phyloP scores from a whole-genome alignment of 345 rosid genomes.

The Heritiera littoralis region DNA sequence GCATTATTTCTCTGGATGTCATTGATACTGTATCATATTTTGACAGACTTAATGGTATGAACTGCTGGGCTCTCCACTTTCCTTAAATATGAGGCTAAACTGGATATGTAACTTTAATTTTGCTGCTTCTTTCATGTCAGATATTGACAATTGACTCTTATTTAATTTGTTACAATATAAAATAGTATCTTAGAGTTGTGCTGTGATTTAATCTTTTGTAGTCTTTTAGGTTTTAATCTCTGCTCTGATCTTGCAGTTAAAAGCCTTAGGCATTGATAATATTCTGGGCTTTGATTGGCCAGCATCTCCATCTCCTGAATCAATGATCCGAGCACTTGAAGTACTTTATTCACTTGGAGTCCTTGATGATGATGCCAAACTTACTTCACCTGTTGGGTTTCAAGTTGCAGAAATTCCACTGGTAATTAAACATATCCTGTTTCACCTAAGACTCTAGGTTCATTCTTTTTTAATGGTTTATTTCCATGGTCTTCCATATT shows the following conservation, averaged over 20 bases:
- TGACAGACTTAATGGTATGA: not conserved
- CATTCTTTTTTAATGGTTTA: not conserved
- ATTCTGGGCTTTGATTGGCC: constrained; percentile 94
- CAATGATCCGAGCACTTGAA: constrained; percentile 93
- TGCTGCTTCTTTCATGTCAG: constrained; percentile 10
- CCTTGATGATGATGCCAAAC: constrained; percentile 96
- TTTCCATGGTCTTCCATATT: not conserved
- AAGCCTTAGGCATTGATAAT: constrained; percentile 95
- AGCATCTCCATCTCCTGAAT: constrained; percentile 88
- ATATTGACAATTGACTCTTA: not conserved
- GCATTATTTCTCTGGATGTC: constrained; percentile 16
- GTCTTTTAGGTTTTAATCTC: not conserved
- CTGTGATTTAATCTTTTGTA: no score
- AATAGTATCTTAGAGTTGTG: not conserved
- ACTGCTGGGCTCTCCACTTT: not conserved
- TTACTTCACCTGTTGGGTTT: constrained; percentile 79
- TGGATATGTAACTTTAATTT: constrained; percentile 6
- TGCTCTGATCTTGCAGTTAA: constrained; percentile 48
- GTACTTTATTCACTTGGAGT: constrained; percentile 87
- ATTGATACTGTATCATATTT: not conserved
- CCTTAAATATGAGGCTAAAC: not conserved
- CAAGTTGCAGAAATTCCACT: constrained; percentile 91
- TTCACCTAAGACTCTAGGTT: not conserved
- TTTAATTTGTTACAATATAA: not conserved
- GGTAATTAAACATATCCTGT: constrained; percentile 40